Base-by-base conservation (phyloP, 768 basidiomycete genomes). In the Xerocomellus chrysenteron region DNA sequence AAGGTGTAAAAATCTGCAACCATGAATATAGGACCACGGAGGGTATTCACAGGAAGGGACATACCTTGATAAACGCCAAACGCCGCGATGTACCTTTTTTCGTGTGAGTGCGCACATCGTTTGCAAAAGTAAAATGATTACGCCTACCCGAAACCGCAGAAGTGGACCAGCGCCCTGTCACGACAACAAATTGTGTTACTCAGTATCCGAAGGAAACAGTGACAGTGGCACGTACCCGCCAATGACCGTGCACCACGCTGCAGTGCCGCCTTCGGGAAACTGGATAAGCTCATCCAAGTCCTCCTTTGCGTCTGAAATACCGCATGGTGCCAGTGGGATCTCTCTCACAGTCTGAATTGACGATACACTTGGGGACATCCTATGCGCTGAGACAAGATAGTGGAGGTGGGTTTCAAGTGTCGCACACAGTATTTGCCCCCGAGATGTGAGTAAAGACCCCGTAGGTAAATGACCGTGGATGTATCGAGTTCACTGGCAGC, bases 1-100 rank as follows among this genome's bases (percentile, higher is more conserved):
- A 69, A 58, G 17, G 71, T 71, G 46, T 76, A 80, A 58, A 68
- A 78, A 62, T 75, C 78, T 78, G 53, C 4, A 35, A 11, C 16
- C 12, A 19, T 54, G 39, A 55, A 24, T 26, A 44, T 39, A 24
- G 2, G 30, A 26, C 37, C 24, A 33, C 24, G 2, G 6, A 8
- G 3, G 5, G n/a, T 21, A 45, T 13, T 45, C 5, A 21, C 5
- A 48, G 5, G 5, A 17, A 17, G 4, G 8, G 16, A n/a, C 21
- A 6, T 33, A 69, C 75, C 74, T 70, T 79, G 74, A 53, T 76
- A 79, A 35, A 77, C 75, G 11, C 78, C 77, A 56, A 73, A 79
- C 4, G 73, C 68, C 24, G 68, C 26, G 9, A 63, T 60, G 42
- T 75, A 74, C 3, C 77, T 75, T 54, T 47, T n/a, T 16, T 39